phyloP scores from a whole-genome alignment of 805 yeast genomes.

The Tetrapisispora phaffii region DNA sequence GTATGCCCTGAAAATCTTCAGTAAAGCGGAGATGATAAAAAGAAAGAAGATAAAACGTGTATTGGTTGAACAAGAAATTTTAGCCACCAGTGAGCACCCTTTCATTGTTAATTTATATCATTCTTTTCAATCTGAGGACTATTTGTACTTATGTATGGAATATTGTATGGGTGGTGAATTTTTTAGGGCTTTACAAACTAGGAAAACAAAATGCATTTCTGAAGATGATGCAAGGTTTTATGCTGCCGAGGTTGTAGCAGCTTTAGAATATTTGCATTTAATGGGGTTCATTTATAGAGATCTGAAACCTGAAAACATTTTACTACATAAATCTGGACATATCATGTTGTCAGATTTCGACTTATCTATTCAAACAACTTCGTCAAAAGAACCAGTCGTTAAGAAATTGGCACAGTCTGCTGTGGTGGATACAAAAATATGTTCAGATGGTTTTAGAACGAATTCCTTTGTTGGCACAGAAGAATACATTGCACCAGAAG shows the following conservation, averaged over 20 bases:
- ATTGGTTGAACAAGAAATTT: conserved; percentile 90
- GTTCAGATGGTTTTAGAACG: conserved; percentile 92
- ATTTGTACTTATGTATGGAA: conserved; percentile 91
- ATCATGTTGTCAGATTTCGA: conserved; percentile 97
- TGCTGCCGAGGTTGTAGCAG: conserved; percentile 95
- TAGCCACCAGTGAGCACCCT: conserved; percentile 93
- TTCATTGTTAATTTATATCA: conserved; percentile 93
- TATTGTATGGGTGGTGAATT: conserved; percentile 99
- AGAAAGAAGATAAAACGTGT: conserved; percentile 92
- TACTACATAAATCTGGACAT: conserved; percentile 93
- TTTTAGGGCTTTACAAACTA: conserved; percentile 87
- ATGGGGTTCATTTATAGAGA: conserved; percentile 98
- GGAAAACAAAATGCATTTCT: conserved; percentile 72
- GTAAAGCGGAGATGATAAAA: conserved; percentile 87
- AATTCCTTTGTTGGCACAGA: conserved; percentile 98
- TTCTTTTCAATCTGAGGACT: conserved; percentile 90
- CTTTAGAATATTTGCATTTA: conserved; percentile 85
- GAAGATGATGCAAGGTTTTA: conserved; percentile 89
- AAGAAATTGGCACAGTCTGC: conserved; percentile 28
- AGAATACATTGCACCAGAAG: conserved; percentile 98
- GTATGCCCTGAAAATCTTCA: conserved; percentile 87
- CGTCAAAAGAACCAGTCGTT: conserved; percentile 56
- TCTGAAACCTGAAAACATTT: conserved; percentile 89
- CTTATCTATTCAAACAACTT: conserved; percentile 77
- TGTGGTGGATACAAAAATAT: conserved; percentile 75